These are phyloP conservation scores for Brasenia schreberi DNA, from an alignment of 164 flowering plant genomes.

Conservation along the genomic window DNA sequence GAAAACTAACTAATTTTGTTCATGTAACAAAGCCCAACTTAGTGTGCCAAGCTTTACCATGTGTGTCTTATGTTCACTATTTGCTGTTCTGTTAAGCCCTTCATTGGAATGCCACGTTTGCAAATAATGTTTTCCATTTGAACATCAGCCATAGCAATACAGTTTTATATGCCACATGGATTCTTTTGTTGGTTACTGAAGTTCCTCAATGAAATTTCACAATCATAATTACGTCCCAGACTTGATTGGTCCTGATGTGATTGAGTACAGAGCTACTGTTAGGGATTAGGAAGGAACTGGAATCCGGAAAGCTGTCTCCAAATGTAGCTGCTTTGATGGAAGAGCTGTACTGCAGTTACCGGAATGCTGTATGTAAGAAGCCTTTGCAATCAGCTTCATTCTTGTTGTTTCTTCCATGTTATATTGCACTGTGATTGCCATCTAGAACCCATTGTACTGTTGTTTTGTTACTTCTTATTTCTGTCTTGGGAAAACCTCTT, in stretches of 20 bases:
- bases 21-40: neutral
- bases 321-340: constrained; percentile 66
- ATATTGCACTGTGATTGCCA: no score
- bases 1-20: neutral
- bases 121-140: no score
- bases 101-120: no score
- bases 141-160: neutral
- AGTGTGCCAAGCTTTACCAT: neutral
- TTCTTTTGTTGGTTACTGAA: neutral
- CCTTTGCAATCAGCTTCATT: constrained; percentile 5
- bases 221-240: neutral
- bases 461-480: no score
- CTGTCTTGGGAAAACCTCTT: no score
- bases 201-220: neutral
- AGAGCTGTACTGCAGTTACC: constrained; percentile 65
- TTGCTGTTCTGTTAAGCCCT: no score
- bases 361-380: constrained; percentile 57
- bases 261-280: constrained; percentile 52
- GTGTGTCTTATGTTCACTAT: no score
- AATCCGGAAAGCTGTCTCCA: constrained; percentile 63
- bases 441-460: no score
- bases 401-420: neutral
- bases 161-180: neutral
- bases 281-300: constrained; percentile 49
- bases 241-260: neutral